Percentiles rank a stretch among this genome's conserved stretches.
phyloP scores from a whole-genome alignment of 495 filamentous ascomycete species.

The Bacidia gigantensis region DNA sequence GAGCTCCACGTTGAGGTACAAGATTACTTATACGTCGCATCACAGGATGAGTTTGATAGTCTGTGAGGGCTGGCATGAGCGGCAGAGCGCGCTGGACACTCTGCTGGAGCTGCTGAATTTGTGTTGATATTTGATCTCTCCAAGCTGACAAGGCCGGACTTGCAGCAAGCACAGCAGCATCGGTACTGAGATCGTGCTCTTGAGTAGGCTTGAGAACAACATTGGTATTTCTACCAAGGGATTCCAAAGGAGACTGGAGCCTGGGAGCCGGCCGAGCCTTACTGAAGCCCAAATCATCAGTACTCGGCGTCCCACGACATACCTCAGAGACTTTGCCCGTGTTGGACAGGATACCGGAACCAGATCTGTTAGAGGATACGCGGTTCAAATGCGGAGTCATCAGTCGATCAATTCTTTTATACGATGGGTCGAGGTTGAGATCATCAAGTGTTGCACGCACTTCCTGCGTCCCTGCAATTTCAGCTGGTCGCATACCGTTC shows the following conservation, averaged over 20 bases:
- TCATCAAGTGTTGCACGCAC: slow-evolving; percentile 27
- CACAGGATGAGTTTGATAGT: slow-evolving; percentile 60
- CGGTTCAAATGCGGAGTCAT: slow-evolving; percentile 41
- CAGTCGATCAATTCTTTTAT: slow-evolving; percentile 43
- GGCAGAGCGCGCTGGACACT: slow-evolving; percentile 51
- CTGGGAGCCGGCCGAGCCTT: slow-evolving; percentile 25
- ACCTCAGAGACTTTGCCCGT: too few species aligned
- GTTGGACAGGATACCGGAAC: too few species aligned
- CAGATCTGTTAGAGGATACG: slow-evolving; percentile 53
- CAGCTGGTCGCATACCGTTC: slow-evolving; percentile 56
- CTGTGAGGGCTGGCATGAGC: slow-evolving; percentile 48
- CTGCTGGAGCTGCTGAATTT: slow-evolving; percentile 63
- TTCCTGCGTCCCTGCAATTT: slow-evolving; percentile 53
- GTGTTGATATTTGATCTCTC: slow-evolving; percentile 60
- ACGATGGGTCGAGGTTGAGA: slow-evolving; percentile 39
- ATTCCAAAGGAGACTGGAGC: slow-evolving; percentile 23
- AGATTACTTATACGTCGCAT: slow-evolving; percentile 63
- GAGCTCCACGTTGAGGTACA: slow-evolving; percentile 42
- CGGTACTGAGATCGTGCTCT: slow-evolving; percentile 6
- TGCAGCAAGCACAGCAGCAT: slow-evolving; percentile 34
- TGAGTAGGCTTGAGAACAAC: not conserved
- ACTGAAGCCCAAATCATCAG: too few species aligned
- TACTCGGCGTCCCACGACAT: too few species aligned
- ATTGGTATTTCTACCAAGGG: slow-evolving; percentile 1
- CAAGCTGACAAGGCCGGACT: slow-evolving; percentile 55